Percentiles rank a stretch among this genome's conserved stretches.
Evolutionary conservation across 192 early-diverging fungal genomes (phyloP).

Genomic region (Coemansia sp.): DNA sequence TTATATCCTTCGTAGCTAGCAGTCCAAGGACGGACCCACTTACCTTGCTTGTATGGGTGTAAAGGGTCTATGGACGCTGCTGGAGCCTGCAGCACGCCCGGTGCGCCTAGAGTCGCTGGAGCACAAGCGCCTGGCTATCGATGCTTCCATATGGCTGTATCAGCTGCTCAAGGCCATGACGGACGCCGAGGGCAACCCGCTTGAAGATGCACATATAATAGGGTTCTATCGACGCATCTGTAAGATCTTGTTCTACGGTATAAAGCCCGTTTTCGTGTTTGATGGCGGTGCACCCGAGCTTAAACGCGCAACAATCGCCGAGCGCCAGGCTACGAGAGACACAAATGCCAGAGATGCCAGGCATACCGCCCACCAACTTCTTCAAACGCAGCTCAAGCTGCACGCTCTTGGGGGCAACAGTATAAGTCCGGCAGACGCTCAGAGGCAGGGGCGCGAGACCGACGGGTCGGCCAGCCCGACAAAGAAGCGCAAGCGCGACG

Average conservation of each 20-base stretch:
- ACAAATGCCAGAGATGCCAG: constrained; percentile 57
- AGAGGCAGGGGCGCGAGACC: background rate
- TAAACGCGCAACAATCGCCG: constrained; percentile 63
- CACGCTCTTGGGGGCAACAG: constrained; percentile 53
- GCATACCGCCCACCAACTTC: constrained; percentile 78
- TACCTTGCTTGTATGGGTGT: constrained; percentile 74
- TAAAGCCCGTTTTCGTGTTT: constrained; percentile 96
- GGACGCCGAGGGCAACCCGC: constrained; percentile 78
- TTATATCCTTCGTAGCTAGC: background rate
- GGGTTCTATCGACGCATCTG: constrained; percentile 94
- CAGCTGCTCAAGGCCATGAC: constrained; percentile 96
- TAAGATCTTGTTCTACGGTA: constrained; percentile 86
- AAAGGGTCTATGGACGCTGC: constrained; percentile 86
- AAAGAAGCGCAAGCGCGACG: constrained; percentile 56
- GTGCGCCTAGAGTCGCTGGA: constrained; percentile 76
- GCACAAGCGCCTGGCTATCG: constrained; percentile 79
- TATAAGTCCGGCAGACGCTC: background rate
- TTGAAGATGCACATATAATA: constrained; percentile 82
- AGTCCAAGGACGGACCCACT: background rate
- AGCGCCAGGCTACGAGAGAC: constrained; percentile 33
- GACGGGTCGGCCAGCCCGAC: constrained; percentile 17
- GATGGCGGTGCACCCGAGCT: constrained; percentile 88
- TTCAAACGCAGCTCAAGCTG: constrained; percentile 76
- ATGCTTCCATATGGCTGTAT: constrained; percentile 97
- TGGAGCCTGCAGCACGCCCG: constrained; percentile 76